phyloP scores from a whole-genome alignment of 805 yeast genomes.

The Nakazawaea anatomiae region DNA sequence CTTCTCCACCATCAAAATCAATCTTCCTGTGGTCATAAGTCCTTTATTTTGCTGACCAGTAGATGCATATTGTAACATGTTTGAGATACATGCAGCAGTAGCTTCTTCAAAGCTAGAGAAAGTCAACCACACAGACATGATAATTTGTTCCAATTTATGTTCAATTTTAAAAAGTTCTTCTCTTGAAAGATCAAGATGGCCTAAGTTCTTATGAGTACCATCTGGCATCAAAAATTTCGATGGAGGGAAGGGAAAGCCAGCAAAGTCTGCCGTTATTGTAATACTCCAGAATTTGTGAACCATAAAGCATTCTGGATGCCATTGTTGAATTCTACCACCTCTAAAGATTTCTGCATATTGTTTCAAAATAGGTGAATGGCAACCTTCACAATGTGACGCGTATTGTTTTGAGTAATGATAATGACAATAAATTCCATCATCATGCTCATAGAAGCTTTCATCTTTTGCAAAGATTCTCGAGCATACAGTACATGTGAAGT shows the following conservation, averaged over 20 bases:
- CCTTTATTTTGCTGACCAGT: conserved; percentile 66
- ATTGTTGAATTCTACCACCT: conserved; percentile 88
- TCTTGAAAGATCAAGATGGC: conserved; percentile 34
- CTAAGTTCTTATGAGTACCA: conserved; percentile 8
- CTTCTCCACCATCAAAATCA: conserved; percentile 69
- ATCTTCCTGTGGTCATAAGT: conserved; percentile 58
- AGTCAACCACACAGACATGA: conserved; percentile 74
- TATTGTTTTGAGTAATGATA: conserved; percentile 82
- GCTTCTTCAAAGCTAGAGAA: conserved; percentile 87
- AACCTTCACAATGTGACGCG: conserved; percentile 91
- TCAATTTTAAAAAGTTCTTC: conserved; percentile 52
- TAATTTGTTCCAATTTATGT: conserved; percentile 50
- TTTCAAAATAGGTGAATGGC: conserved; percentile 83
- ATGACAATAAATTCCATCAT: conserved; percentile 79
- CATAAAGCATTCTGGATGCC: conserved; percentile 99
- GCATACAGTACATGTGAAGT: conserved; percentile 88
- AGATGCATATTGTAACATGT: conserved; percentile 83
- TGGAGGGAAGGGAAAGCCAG: conserved; percentile 33
- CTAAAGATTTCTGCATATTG: conserved; percentile 90
- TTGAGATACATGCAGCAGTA: conserved; percentile 83
- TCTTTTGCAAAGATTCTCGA: conserved; percentile 81
- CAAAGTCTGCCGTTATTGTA: conserved; percentile 54
- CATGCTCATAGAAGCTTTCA: conserved; percentile 88
- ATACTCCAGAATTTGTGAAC: conserved; percentile 97
- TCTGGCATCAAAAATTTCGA: conserved; percentile 5